A percentile compares a stretch with the other conserved stretches of the same genome.
Evolutionary conservation across 2,329 filamentous ascomycete genomes (phyloP).

Genomic region (Cladosporium velox): DNA sequence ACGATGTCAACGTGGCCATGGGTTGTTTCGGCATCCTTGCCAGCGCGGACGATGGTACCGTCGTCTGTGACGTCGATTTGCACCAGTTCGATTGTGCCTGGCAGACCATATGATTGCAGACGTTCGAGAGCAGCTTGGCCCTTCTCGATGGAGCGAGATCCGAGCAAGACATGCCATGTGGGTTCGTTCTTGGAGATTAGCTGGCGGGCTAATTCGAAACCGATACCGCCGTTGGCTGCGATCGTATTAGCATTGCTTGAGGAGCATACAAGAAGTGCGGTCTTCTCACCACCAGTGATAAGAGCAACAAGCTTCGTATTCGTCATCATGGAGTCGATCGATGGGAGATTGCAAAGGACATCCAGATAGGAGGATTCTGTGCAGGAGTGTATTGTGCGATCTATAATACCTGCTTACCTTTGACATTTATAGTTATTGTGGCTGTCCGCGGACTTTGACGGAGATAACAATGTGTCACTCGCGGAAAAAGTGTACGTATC

Average conservation of each 20-base stretch:
- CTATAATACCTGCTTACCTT: background rate
- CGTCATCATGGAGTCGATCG: background rate
- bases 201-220: constrained; percentile 45
- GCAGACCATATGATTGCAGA: constrained; percentile 26
- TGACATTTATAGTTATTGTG: background rate
- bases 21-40: constrained; percentile 25
- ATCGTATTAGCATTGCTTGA: background rate
- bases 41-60: constrained; percentile 29
- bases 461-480: background rate
- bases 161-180: constrained; percentile 42
- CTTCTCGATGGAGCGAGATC: constrained; percentile 42
- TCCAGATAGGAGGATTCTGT: rapidly evolving
- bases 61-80: constrained; percentile 32
- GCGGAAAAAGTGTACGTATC: background rate
- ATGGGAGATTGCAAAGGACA: background rate
- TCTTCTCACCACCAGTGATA: constrained; percentile 41
- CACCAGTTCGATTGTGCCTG: constrained; percentile 30
- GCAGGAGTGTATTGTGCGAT: background rate
- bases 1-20: constrained; percentile 38
- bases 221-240: constrained; percentile 49
- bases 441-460: background rate
- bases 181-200: constrained; percentile 36
- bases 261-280: background rate
- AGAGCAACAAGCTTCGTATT: constrained; percentile 37
- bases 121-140: constrained; percentile 39